Evolutionary conservation across 2,329 filamentous ascomycete species (phyloP).

Genomic region (Tolypocladium pustulatum): DNA sequence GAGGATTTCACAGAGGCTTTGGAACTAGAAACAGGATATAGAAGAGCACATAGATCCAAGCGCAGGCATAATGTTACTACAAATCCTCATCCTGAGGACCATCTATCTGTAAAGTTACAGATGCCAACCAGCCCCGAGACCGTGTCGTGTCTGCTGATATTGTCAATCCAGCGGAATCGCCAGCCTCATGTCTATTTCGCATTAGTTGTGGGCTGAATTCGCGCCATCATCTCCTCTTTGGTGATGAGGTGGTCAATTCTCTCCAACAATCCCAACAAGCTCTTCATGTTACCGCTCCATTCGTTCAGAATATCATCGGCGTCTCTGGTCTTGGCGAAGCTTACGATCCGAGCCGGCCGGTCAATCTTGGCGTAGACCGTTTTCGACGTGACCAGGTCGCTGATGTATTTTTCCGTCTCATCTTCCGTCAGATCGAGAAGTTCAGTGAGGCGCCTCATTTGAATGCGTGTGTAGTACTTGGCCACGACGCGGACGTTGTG

Average conservation of each 20-base stretch:
- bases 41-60: conserved; percentile 10
- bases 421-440: conserved; percentile 87
- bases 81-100: conserved; percentile 19
- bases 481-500: conserved; percentile 97
- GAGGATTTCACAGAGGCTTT: neutral
- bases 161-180: conserved; percentile 4
- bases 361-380: conserved; percentile 98
- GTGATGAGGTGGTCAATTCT: conserved; percentile 96
- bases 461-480: conserved; percentile 97
- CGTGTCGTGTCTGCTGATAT: neutral
- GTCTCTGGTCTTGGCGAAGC: conserved; percentile 87
- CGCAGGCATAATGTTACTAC: conserved; percentile 15
- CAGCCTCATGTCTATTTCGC: conserved; percentile 19
- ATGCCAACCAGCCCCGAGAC: neutral
- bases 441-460: conserved; percentile 80
- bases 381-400: conserved; percentile 91
- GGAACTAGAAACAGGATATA: conserved; percentile 1
- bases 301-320: conserved; percentile 95
- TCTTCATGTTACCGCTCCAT: conserved; percentile 98
- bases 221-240: conserved; percentile 99
- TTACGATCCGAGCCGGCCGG: conserved; percentile 82
- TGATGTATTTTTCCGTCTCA: conserved; percentile 98
- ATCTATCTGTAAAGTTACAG: conserved; percentile 26
- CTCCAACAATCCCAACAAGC: conserved; percentile 71
- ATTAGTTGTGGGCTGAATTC: conserved; percentile 65